Conservation (phyloP, 305 asterid genomes). For the Solanum hybrid region DNA sequence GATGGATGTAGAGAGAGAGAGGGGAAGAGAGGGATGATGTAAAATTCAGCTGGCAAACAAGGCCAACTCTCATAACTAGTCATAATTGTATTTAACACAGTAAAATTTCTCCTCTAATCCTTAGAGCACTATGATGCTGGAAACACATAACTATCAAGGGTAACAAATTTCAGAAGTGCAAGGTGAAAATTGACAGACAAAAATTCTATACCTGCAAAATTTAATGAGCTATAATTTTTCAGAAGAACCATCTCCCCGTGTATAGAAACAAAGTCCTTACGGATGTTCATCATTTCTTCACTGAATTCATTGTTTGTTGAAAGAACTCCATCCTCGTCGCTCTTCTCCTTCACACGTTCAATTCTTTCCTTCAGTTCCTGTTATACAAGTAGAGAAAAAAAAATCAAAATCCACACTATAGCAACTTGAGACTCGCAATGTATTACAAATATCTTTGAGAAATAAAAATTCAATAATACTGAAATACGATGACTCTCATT, state of each 20-base stretch:
- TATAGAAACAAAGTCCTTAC: slow-evolving; percentile 72
- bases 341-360: slow-evolving; percentile 50
- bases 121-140: neutral
- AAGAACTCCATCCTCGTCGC: slow-evolving; percentile 25
- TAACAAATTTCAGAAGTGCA: neutral
- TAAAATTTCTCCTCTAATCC: neutral
- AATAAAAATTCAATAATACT: neutral
- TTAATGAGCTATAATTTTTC: slow-evolving; percentile 81
- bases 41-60: neutral
- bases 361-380: slow-evolving; percentile 85
- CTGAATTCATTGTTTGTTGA: slow-evolving; percentile 58
- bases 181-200: neutral
- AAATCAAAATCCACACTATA: neutral
- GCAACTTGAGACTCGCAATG: neutral
- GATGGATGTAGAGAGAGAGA: neutral
- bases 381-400: neutral
- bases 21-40: neutral
- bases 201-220: slow-evolving; percentile 64
- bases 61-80: neutral
- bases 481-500: neutral
- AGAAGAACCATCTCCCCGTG: slow-evolving; percentile 97
- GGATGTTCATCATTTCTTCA: slow-evolving; percentile 70
- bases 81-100: neutral
- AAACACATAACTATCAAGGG: neutral
- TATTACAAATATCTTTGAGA: neutral